A percentile compares a stretch with the other conserved stretches of the same genome.
These are phyloP conservation scores for Solanum chmielewskii DNA, from an alignment of 257 asterid genomes.

Conservation along the genomic window DNA sequence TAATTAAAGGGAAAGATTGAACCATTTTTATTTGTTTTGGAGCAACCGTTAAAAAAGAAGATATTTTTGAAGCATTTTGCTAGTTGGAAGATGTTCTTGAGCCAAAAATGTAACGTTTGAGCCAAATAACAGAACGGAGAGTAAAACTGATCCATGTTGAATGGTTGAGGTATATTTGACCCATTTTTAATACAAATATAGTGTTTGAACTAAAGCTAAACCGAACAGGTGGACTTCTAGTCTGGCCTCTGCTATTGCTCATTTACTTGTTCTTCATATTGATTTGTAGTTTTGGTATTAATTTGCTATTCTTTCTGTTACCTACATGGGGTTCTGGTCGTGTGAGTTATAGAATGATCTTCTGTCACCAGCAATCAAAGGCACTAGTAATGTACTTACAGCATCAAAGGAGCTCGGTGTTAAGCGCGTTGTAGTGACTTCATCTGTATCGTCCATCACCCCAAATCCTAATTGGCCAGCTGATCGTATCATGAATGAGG, in stretches of 20 bases:
- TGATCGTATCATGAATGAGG: slow-evolving; percentile 55
- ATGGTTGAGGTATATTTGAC: not conserved
- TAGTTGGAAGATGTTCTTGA: not conserved
- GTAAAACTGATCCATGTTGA: not conserved
- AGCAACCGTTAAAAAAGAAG: not conserved
- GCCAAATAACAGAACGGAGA: not conserved
- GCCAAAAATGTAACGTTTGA: not conserved
- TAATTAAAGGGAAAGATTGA: not conserved
- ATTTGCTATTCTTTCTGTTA: not conserved
- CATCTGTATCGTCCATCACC: slow-evolving; percentile 53
- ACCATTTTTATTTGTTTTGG: not conserved
- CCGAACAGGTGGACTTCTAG: not conserved
- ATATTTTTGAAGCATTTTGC: not conserved
- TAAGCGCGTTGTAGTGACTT: slow-evolving; percentile 81
- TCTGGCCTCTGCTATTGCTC: not conserved
- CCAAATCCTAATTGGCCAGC: slow-evolving; percentile 72
- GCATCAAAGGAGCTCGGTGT: slow-evolving; percentile 84
- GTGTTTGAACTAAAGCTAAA: not conserved
- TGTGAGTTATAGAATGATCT: slow-evolving; percentile 34
- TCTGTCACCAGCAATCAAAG: slow-evolving; percentile 77
- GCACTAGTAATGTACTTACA: slow-evolving; percentile 76
- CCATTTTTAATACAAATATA: not conserved
- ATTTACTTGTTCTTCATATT: not conserved
- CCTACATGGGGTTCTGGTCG: not conserved
- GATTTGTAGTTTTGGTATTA: not conserved